Evolutionary conservation across 306 rosid species (phyloP).

Genomic region (Gynostemma pentaphyllum): DNA sequence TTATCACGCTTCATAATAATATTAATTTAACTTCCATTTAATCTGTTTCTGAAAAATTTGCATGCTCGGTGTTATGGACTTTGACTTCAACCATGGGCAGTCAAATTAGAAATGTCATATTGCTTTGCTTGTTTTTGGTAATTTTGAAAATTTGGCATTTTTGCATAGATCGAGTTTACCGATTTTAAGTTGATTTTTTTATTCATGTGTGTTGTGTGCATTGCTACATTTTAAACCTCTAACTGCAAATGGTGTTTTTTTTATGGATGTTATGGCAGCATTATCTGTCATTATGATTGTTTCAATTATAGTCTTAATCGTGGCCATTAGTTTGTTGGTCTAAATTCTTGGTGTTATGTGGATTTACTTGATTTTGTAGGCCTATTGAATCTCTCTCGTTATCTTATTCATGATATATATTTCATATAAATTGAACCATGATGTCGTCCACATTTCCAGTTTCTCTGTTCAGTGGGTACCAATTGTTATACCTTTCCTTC

Average conservation of each 20-base stretch:
- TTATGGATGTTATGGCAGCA: neutral
- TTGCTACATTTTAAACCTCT: neutral
- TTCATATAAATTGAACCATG: neutral
- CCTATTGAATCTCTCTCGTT: neutral
- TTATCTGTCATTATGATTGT: neutral
- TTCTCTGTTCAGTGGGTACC: neutral
- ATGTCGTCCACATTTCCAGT: neutral
- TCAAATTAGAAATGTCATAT: neutral
- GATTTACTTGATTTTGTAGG: neutral
- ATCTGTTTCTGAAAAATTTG: neutral
- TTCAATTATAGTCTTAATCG: neutral
- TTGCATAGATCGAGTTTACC: neutral
- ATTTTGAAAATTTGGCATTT: neutral
- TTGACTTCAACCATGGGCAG: neutral
- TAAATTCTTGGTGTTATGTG: neutral
- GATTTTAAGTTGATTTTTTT: neutral
- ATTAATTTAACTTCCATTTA: neutral
- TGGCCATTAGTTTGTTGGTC: neutral
- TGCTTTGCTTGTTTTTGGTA: neutral
- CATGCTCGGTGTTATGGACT: neutral
- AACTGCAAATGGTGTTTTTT: neutral
- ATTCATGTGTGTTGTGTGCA: neutral
- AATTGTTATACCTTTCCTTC: neutral
- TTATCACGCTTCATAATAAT: neutral
- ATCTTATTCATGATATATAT: neutral